A percentile compares a stretch with the other conserved stretches of the same genome.
phyloP scores from a whole-genome alignment of 257 asterid genomes.

The Solanum lignicaule region DNA sequence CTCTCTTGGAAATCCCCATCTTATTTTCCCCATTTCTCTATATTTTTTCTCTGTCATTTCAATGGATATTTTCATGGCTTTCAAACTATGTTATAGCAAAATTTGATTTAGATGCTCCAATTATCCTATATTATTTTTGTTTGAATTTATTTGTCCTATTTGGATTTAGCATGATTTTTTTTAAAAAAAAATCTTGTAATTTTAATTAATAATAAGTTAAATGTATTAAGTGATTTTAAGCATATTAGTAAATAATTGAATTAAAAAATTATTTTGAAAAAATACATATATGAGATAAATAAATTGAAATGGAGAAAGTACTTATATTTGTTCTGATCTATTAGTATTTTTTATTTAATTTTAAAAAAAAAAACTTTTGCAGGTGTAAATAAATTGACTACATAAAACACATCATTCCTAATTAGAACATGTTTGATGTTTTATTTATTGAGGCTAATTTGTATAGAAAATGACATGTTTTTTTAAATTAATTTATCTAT shows the following conservation, averaged over 20 bases:
- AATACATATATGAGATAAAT: too few relatives aligned
- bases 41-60: background rate
- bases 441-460: background rate
- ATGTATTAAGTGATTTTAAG: background rate
- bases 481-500: background rate
- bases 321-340: too few relatives aligned
- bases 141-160: background rate
- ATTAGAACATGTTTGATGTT: background rate
- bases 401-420: background rate
- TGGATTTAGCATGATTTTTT: too few relatives aligned
- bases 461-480: background rate
- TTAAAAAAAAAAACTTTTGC: background rate
- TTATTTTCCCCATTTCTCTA: background rate
- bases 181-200: too few relatives aligned
- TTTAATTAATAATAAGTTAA: too few relatives aligned
- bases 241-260: background rate
- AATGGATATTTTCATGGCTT: background rate
- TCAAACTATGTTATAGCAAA: background rate
- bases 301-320: too few relatives aligned
- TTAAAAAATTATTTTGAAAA: too few relatives aligned
- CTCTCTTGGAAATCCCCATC: constrained; percentile 10
- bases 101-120: background rate
- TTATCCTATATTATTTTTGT: background rate
- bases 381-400: background rate
- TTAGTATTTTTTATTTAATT: too few relatives aligned